Evolutionary conservation across 2,329 filamentous ascomycete species (phyloP).

Genomic region (Talaromyces sp.): DNA sequence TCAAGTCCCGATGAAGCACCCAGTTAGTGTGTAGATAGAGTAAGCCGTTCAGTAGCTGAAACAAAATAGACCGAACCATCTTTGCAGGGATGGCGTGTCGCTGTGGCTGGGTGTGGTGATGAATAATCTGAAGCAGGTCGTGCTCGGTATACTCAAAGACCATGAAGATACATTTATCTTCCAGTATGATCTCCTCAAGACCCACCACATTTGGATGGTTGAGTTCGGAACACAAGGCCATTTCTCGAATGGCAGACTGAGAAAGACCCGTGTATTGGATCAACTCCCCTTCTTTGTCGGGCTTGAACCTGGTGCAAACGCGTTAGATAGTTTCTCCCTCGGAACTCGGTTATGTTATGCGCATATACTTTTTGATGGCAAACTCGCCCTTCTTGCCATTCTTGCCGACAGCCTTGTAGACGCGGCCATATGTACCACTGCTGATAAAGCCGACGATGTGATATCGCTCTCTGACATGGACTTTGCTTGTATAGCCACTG

Average conservation of each 20-base stretch:
- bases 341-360: constrained; percentile 16
- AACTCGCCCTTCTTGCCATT: constrained; percentile 73
- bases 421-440: constrained; percentile 93
- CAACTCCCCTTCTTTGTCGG: constrained; percentile 94
- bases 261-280: constrained; percentile 96
- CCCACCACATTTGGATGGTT: constrained; percentile 83
- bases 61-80: constrained; percentile 90
- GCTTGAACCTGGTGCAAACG: constrained; percentile 62
- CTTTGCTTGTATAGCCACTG: constrained; percentile 60
- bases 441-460: constrained; percentile 98
- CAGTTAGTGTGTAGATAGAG: constrained; percentile 94
- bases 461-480: constrained; percentile 86
- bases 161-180: constrained; percentile 99
- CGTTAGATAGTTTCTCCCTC: constrained; percentile 8
- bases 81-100: constrained; percentile 80
- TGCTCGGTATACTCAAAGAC: constrained; percentile 99
- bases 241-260: constrained; percentile 93
- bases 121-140: constrained; percentile 94
- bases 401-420: constrained; percentile 87
- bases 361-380: constrained; percentile 98
- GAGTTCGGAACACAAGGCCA: constrained; percentile 92
- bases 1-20: constrained; percentile 94
- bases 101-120: constrained; percentile 88
- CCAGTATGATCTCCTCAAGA: constrained; percentile 89
- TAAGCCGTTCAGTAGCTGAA: constrained; percentile 89